phyloP scores from a whole-genome alignment of 495 filamentous ascomycete species.

The Poronia punctata region DNA sequence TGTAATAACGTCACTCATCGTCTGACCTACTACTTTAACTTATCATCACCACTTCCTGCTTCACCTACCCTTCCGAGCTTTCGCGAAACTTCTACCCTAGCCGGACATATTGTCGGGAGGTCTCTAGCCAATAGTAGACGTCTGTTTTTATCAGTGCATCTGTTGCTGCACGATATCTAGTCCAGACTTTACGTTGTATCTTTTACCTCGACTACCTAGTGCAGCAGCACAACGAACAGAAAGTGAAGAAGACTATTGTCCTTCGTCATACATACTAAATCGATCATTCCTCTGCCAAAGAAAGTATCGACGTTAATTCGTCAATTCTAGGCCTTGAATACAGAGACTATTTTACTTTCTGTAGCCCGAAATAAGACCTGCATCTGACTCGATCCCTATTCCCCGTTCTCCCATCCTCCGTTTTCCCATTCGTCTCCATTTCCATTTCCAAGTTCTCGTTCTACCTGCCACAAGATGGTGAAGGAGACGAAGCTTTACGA shows the following conservation, averaged over 20 bases:
- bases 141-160: too few relatives aligned
- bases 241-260: too few relatives aligned
- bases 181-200: background rate
- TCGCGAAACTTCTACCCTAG: constrained; percentile 3
- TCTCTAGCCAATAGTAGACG: too few relatives aligned
- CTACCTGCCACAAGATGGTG: constrained; percentile 53
- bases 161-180: too few relatives aligned
- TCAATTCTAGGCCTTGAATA: background rate
- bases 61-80: background rate
- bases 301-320: constrained; percentile 4
- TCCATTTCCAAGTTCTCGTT: background rate
- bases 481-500: constrained; percentile 86
- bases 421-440: background rate
- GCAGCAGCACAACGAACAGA: background rate
- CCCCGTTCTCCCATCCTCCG: background rate
- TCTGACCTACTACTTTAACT: background rate
- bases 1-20: constrained; percentile 1
- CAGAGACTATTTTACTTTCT: background rate
- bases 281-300: too few relatives aligned
- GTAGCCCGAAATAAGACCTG: background rate
- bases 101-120: too few relatives aligned
- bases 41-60: background rate
- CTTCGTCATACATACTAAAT: too few relatives aligned
- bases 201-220: background rate
- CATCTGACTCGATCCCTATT: background rate